phyloP scores from a whole-genome alignment of 495 filamentous ascomycete genomes.

The Penicillium psychrofluorescens region DNA sequence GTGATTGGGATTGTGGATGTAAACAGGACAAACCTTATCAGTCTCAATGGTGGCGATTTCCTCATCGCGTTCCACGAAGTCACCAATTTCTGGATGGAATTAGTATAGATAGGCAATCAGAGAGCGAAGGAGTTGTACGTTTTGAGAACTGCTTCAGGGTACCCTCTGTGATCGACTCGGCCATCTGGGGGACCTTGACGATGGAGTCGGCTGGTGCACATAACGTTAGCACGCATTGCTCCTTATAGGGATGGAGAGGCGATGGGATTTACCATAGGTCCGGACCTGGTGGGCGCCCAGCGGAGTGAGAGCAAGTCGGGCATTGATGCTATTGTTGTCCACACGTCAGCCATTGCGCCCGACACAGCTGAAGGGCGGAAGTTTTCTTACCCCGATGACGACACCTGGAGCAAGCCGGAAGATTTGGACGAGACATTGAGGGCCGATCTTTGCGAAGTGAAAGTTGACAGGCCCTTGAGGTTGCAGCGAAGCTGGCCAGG shows the following conservation, averaged over 20 bases:
- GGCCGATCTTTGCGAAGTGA: constrained; percentile 3
- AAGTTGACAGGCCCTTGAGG: constrained; percentile 17
- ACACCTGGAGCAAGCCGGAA: constrained; percentile 21
- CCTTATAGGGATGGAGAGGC: neutral
- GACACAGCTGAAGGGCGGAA: neutral
- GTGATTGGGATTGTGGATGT: neutral
- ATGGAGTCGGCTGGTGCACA: constrained; percentile 59
- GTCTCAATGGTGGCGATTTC: constrained; percentile 99
- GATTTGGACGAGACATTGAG: constrained; percentile 12
- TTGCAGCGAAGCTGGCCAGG: constrained; percentile 14
- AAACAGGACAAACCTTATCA: constrained; percentile 70
- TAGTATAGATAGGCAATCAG: constrained; percentile 6
- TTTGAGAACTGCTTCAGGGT: constrained; percentile 95
- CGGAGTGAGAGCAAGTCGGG: constrained; percentile 17
- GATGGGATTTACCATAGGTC: constrained; percentile 27
- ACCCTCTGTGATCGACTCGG: constrained; percentile 96
- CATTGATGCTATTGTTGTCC: constrained; percentile 14
- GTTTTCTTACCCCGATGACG: constrained; percentile 21
- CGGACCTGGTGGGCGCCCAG: constrained; percentile 29
- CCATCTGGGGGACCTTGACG: constrained; percentile 96
- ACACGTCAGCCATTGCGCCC: constrained; percentile 6
- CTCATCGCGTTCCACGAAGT: constrained; percentile 92
- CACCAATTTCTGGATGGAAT: constrained; percentile 62
- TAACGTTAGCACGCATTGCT: constrained; percentile 2
- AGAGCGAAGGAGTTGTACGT: constrained; percentile 36